Evolutionary conservation across 305 asterid species (phyloP).

Genomic region (Stenogyne calaminthoides): DNA sequence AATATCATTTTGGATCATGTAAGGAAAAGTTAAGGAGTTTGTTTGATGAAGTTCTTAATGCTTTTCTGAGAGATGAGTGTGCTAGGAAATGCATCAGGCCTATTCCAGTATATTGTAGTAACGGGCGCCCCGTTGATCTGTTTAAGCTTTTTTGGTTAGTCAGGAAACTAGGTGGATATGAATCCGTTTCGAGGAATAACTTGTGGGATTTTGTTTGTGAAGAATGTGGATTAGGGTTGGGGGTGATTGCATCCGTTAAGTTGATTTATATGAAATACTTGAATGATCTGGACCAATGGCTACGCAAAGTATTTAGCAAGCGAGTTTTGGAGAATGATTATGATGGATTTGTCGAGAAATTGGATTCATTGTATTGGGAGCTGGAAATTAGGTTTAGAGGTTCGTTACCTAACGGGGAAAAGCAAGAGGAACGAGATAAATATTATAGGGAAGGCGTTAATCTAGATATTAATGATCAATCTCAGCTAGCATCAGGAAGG

Average conservation of each 20-base stretch:
- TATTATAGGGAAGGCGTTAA: conserved; percentile 16
- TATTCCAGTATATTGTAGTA: conserved; percentile 52
- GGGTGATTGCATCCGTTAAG: conserved; percentile 41
- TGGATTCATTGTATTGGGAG: conserved; percentile 51
- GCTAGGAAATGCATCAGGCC: conserved; percentile 44
- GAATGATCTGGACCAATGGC: conserved; percentile 64
- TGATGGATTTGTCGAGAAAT: conserved; percentile 35
- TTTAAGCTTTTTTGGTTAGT: conserved; percentile 70
- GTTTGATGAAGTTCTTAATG: conserved; percentile 57
- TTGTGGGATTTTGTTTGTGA: conserved; percentile 63
- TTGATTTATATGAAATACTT: conserved; percentile 60
- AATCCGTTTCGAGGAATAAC: conserved; percentile 36
- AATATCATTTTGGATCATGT: conserved; percentile 45
- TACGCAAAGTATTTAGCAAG: conserved; percentile 31
- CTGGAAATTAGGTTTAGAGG: conserved; percentile 38
- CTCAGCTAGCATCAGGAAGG: neutral
- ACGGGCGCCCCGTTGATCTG: conserved; percentile 58
- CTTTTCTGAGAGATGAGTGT: conserved; percentile 45
- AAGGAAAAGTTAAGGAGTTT: conserved; percentile 54
- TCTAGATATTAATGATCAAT: conserved; percentile 4
- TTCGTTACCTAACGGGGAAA: neutral
- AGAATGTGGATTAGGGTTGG: conserved; percentile 54
- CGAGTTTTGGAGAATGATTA: conserved; percentile 33
- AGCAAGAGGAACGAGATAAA: conserved; percentile 24
- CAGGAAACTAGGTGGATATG: conserved; percentile 60